These are phyloP conservation scores for Phalaenopsis aphrodite DNA, from an alignment of 106 monocot genomes.

Conservation along the genomic window DNA sequence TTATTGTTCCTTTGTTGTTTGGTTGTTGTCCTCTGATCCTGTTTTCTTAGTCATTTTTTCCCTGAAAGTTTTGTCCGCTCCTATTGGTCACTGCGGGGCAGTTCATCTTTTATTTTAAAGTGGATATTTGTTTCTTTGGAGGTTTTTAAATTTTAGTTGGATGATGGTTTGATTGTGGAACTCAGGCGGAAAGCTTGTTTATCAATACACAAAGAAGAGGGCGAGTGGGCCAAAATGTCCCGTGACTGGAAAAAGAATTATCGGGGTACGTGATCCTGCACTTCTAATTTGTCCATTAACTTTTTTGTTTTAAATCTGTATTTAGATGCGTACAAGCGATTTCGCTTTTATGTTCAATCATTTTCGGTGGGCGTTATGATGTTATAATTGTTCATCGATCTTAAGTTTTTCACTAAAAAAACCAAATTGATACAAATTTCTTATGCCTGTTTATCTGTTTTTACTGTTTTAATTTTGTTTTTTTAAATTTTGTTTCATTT, in stretches of 20 bases:
- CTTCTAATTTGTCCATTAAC: background rate
- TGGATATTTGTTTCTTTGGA: background rate
- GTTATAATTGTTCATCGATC: background rate
- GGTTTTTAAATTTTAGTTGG: background rate
- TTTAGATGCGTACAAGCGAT: background rate
- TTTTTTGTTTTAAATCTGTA: background rate
- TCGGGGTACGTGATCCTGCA: conserved; percentile 35
- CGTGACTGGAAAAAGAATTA: conserved; percentile 70
- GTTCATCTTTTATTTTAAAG: background rate
- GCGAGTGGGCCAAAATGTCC: conserved; percentile 71
- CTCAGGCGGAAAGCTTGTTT: conserved; percentile 65
- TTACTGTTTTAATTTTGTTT: too few relatives aligned
- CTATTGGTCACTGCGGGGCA: background rate
- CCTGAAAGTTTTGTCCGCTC: background rate
- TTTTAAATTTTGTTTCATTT: too few relatives aligned
- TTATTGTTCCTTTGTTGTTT: too few relatives aligned
- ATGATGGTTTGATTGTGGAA: background rate
- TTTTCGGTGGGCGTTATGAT: background rate
- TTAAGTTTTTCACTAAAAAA: background rate
- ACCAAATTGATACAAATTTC: too few relatives aligned
- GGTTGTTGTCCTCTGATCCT: background rate
- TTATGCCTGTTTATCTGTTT: too few relatives aligned
- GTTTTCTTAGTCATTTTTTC: background rate
- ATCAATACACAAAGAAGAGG: conserved; percentile 62
- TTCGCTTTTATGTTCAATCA: background rate